phyloP scores from a whole-genome alignment of 805 yeast species.

The Millerozyma miso region DNA sequence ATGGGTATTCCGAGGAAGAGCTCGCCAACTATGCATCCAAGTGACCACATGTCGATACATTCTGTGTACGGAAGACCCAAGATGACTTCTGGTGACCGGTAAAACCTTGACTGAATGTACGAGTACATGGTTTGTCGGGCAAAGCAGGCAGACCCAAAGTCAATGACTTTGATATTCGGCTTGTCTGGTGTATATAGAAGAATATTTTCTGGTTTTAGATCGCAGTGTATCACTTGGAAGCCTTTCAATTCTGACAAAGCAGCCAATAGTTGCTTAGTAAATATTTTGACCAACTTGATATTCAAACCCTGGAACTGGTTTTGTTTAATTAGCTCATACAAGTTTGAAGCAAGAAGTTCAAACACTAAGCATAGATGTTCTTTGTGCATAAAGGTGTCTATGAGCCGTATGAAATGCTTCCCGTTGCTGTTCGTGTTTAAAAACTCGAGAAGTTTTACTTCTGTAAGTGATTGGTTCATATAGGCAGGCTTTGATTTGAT shows the following conservation, averaged over 20 bases:
- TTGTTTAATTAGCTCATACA: constrained; percentile 87
- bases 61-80: constrained; percentile 89
- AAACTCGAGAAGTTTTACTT: constrained; percentile 79
- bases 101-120: constrained; percentile 88
- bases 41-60: constrained; percentile 95
- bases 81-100: constrained; percentile 92
- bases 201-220: constrained; percentile 93
- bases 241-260: constrained; percentile 77
- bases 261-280: constrained; percentile 77
- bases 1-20: constrained; percentile 86
- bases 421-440: constrained; percentile 63
- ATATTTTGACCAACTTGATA: constrained; percentile 70
- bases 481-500: constrained; percentile 90
- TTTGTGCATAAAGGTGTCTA: constrained; percentile 88
- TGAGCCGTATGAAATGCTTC: constrained; percentile 70
- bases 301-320: constrained; percentile 90
- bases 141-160: constrained; percentile 94
- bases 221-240: constrained; percentile 89
- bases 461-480: constrained; percentile 86
- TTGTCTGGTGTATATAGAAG: constrained; percentile 73
- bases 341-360: constrained; percentile 80
- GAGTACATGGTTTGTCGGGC: constrained; percentile 86
- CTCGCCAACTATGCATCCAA: constrained; percentile 91
- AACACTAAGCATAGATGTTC: constrained; percentile 91
- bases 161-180: constrained; percentile 88